Base-by-base conservation (phyloP, 768 basidiomycete species). In the Coprinellus micaceus region DNA sequence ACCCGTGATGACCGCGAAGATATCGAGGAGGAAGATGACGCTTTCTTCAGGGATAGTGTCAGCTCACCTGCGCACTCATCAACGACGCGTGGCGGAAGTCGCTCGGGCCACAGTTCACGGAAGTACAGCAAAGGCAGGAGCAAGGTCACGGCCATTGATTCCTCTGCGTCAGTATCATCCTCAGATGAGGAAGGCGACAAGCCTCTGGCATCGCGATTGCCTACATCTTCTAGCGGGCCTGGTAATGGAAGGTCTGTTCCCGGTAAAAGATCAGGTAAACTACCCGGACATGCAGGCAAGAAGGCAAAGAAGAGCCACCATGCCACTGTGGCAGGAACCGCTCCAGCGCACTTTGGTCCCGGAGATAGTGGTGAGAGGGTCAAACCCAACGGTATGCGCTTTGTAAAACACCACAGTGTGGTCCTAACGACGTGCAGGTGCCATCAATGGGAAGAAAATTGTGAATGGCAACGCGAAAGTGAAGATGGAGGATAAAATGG, bases 401-500 rank as follows among this genome's bases (percentile, higher is more conserved):
- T 11, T 47, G 4, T 47, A 7, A 4, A 28, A 24, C 13, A 13
- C 13, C 9, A 28, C n/a, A 47, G 15, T 10, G 17, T 28, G n/a
- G 9, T 24, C 24, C 45, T 24, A 26, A 24, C 21, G 13, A 9
- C 45, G 45, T 26, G 21, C 45, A 47, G 45, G 45, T 24, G 21
- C 45, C 24, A 47, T 4, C 30, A 37, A 37, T 36, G 49, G 49
- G n/a, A 26, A 26, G 25, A 37, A 51, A 29, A 21, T 15, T n/a
- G 11, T 51, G 15, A 51, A 51, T 37, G 49, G 49, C 15, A 37
- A 79, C 21, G 56, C 78, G 5, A 79, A 77, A 60, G 74, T 89
- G 58, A 91, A 89, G 65, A 67, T 86, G 2, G 91, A 93, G 67
- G 91, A 89, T 47, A 85, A 83, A 67, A 82, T 92, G 79, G 87